These are phyloP conservation scores for Peziza echinospora DNA, from an alignment of 495 filamentous ascomycete genomes.

Conservation along the genomic window DNA sequence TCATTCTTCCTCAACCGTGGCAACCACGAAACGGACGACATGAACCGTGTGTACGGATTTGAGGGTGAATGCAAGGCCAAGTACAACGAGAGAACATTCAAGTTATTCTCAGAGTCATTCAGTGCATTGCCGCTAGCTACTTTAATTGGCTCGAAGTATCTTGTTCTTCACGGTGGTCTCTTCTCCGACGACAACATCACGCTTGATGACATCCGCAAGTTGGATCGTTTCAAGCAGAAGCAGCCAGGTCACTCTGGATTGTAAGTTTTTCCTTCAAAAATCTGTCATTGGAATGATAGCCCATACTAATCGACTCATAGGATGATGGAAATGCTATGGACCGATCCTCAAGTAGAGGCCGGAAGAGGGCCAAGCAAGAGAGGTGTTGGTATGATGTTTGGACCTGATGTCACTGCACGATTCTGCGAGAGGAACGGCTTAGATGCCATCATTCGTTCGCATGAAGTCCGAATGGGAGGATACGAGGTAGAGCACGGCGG, in stretches of 20 bases:
- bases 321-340: slow-evolving; percentile 99
- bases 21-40: slow-evolving; percentile 98
- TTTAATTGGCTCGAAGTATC: slow-evolving; percentile 72
- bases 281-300: neutral
- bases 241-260: slow-evolving; percentile 89
- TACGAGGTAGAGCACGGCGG: slow-evolving; percentile 97
- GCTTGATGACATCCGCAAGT: slow-evolving; percentile 78
- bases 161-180: slow-evolving; percentile 84
- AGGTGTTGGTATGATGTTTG: slow-evolving; percentile 90
- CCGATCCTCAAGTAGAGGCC: slow-evolving; percentile 68
- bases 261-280: slow-evolving; percentile 4
- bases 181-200: slow-evolving; percentile 94
- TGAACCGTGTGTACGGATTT: slow-evolving; percentile 98
- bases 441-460: slow-evolving; percentile 84
- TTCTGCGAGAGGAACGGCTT: slow-evolving; percentile 94
- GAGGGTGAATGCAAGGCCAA: slow-evolving; percentile 96
- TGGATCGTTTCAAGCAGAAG: slow-evolving; percentile 75
- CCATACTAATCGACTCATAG: slow-evolving; percentile 2
- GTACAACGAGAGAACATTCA: slow-evolving; percentile 89
- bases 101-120: slow-evolving; percentile 96
- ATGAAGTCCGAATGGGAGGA: slow-evolving; percentile 94
- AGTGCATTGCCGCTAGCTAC: slow-evolving; percentile 85
- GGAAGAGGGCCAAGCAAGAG: slow-evolving; percentile 89
- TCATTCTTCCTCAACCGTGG: slow-evolving; percentile 91
- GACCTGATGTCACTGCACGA: slow-evolving; percentile 84